Conservation (phyloP, 345 rosid species). For the Microthlaspi erraticum region DNA sequence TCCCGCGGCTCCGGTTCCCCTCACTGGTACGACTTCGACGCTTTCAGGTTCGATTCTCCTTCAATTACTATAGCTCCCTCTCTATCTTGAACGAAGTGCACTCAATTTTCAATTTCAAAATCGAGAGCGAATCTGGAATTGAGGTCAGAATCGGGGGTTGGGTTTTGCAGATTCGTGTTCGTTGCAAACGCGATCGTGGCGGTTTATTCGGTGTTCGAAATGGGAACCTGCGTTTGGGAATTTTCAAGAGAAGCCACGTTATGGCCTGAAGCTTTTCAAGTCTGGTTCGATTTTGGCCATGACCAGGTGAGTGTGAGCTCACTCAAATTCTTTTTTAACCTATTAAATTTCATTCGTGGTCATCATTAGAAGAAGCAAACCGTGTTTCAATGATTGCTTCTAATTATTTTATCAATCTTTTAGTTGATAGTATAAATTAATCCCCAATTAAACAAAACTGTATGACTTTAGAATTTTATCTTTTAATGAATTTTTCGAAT, state of each 20-base stretch:
- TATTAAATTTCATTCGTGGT: neutral
- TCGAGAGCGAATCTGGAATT: conserved; percentile 18
- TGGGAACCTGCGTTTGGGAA: conserved; percentile 86
- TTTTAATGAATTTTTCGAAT: too few species aligned
- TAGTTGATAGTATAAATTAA: neutral
- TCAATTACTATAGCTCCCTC: too few species aligned
- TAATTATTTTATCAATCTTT: conserved; percentile 17
- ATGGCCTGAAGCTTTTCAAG: conserved; percentile 83
- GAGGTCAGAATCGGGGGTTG: neutral
- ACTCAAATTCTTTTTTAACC: neutral
- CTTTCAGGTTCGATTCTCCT: conserved; percentile 68
- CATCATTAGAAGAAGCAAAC: conserved; percentile 11
- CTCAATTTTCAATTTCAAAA: conserved; percentile 11
- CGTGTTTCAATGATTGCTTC: conserved; percentile 35
- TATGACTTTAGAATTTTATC: too few species aligned
- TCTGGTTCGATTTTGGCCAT: conserved; percentile 99
- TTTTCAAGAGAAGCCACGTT: conserved; percentile 70
- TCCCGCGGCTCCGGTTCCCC: conserved; percentile 62
- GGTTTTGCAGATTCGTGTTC: conserved; percentile 60
- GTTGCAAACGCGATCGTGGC: conserved; percentile 89
- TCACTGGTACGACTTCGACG: conserved; percentile 87
- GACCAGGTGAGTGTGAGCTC: conserved; percentile 68
- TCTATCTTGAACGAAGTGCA: too few species aligned
- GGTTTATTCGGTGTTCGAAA: conserved; percentile 79
- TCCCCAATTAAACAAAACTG: conserved; percentile 1